Conservation (phyloP, 805 yeast genomes). For the Candida caryicola region DNA sequence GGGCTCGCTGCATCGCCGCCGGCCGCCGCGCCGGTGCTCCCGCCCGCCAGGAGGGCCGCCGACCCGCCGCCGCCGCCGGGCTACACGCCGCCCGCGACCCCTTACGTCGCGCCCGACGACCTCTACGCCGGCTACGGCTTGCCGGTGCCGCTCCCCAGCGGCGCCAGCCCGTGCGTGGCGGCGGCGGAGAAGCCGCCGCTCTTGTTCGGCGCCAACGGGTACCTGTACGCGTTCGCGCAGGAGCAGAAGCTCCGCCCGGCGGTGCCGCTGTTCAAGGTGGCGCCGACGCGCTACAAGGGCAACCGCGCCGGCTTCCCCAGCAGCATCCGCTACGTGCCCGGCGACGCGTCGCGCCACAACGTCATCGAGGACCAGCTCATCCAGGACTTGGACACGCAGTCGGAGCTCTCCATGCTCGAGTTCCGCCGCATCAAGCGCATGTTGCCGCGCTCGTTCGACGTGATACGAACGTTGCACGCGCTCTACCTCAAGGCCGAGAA, state of each 20-base stretch:
- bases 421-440: slow-evolving; percentile 6
- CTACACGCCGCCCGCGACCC: not conserved
- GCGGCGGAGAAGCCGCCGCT: too few species aligned
- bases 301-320: not conserved
- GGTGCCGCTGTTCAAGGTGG: too few species aligned
- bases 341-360: not conserved
- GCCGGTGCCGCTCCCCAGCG: too few species aligned
- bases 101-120: not conserved
- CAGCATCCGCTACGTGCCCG: not conserved
- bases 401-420: slow-evolving; percentile 9
- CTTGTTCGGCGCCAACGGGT: too few species aligned
- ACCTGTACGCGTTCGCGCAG: too few species aligned
- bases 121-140: not conserved
- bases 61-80: not conserved
- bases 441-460: slow-evolving; percentile 7
- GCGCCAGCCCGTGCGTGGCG: too few species aligned
- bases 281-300: not conserved
- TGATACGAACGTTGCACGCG: slow-evolving; percentile 4
- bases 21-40: not conserved
- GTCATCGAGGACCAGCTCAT: slow-evolving; percentile 3
- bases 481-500: slow-evolving; percentile 5
- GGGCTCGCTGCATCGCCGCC: not conserved
- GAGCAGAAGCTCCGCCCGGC: too few species aligned
- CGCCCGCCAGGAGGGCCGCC: not conserved
- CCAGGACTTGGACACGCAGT: slow-evolving; percentile 2